A percentile compares a stretch with the other conserved stretches of the same genome.
These are phyloP conservation scores for Hypoxylon intermedium DNA, from an alignment of 495 filamentous ascomycete genomes.

Conservation along the genomic window DNA sequence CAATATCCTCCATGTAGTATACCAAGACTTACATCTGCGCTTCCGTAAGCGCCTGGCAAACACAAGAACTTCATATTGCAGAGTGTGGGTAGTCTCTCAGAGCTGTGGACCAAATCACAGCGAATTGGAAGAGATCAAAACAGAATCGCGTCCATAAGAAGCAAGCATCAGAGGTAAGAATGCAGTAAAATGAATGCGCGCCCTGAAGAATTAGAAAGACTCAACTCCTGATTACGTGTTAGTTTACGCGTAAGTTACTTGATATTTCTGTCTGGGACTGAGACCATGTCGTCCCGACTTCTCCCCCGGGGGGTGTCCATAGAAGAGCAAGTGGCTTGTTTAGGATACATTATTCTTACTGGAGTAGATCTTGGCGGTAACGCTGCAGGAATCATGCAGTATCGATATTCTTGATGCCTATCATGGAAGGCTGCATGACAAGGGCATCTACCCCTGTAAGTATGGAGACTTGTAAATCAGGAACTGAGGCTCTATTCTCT, in stretches of 20 bases:
- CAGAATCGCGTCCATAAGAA: constrained; percentile 32
- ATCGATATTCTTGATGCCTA: constrained; percentile 23
- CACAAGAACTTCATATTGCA: constrained; percentile 53
- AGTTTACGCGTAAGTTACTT: constrained; percentile 39
- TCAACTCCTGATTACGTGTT: constrained; percentile 26
- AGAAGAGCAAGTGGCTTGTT: constrained; percentile 18
- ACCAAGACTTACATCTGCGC: constrained; percentile 54
- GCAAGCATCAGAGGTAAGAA: constrained; percentile 25
- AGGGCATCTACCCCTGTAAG: constrained; percentile 7
- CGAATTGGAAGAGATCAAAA: constrained; percentile 13
- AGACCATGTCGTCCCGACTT: constrained; percentile 27
- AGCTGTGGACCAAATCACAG: constrained; percentile 33
- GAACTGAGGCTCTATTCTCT: constrained; percentile 40
- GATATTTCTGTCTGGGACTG: constrained; percentile 33
- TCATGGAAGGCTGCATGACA: constrained; percentile 26
- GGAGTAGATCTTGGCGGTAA: constrained; percentile 27
- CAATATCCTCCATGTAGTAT: background rate
- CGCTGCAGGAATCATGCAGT: constrained; percentile 31
- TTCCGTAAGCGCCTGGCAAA: constrained; percentile 58
- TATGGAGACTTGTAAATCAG: background rate
- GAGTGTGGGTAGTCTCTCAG: constrained; percentile 12
- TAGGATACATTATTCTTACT: constrained; percentile 30
- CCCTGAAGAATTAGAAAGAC: constrained; percentile 29
- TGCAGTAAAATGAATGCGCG: constrained; percentile 28
- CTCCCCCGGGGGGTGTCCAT: constrained; percentile 25